phyloP scores from a whole-genome alignment of 805 yeast genomes.

The Wickerhamomyces bovis region DNA sequence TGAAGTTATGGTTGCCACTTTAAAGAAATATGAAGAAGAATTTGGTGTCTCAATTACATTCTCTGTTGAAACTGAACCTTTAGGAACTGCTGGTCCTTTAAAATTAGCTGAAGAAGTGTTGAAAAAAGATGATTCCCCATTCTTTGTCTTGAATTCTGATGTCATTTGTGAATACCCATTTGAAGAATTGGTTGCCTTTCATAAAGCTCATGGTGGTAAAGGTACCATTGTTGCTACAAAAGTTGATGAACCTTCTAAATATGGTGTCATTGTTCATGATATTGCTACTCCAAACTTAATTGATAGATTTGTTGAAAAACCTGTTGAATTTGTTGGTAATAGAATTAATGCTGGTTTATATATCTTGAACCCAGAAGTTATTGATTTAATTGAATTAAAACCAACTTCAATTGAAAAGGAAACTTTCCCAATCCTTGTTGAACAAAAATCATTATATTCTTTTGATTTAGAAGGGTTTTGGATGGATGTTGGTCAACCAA shows the following conservation, averaged over 20 bases:
- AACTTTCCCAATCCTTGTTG: constrained; percentile 96
- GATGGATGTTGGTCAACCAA: constrained; percentile 99
- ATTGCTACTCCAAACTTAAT: constrained; percentile 91
- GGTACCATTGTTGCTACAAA: constrained; percentile 99
- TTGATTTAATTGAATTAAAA: constrained; percentile 92
- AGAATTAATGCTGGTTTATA: constrained; percentile 99
- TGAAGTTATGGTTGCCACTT: constrained; percentile 95
- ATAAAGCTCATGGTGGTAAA: constrained; percentile 90
- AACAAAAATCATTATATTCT: constrained; percentile 81
- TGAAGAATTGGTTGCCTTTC: constrained; percentile 86
- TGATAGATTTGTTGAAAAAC: constrained; percentile 98
- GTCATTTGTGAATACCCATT: constrained; percentile 99
- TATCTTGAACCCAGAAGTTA: constrained; percentile 95
- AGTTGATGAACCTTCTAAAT: constrained; percentile 98
- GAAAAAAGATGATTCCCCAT: constrained; percentile 92
- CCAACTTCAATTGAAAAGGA: constrained; percentile 99
- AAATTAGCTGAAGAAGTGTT: constrained; percentile 92
- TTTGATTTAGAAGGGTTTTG: constrained; percentile 98
- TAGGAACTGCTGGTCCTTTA: constrained; percentile 99
- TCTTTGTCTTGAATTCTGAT: constrained; percentile 96
- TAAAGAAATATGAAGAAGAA: constrained; percentile 88
- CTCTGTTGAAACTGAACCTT: constrained; percentile 98
- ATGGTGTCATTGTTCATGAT: constrained; percentile 99
- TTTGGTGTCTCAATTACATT: constrained; percentile 94
- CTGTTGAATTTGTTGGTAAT: constrained; percentile 98